Base-by-base conservation (phyloP, 1,139 yeast species). In the Yamadazyma siamensis region DNA sequence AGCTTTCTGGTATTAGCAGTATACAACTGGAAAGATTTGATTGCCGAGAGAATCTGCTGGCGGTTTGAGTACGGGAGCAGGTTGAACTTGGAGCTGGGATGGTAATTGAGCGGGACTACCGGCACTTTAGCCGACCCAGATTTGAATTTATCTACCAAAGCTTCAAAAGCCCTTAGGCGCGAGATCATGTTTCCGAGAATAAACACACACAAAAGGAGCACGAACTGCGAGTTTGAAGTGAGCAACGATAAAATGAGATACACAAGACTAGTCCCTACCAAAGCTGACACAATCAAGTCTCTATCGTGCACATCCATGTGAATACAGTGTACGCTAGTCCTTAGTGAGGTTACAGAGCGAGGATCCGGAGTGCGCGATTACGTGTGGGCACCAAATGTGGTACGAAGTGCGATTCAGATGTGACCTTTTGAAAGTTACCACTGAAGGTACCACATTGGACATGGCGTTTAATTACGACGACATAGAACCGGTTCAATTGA, bases 11-110 rank as follows among this genome's bases (percentile, higher is more conserved):
- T 61, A 28, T 64, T 58, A 2, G 40, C 31, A 3, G 62, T 48
- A 41, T 80, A 80, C 8, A 58, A 51, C 21, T 69, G 62, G n/a
- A 80, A 52, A 6, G 79, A 71, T 18, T 58, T 56, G 12, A 80
- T 50, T 0, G 86, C 74, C n/a, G 68, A 58, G 1, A 78, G 46
- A 13, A 79, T 36, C 31, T 71, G 75, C 9, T 32, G 30, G 20
- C 32, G 21, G 16, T 34, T 28, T 6, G 44, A 27, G 24, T 34
- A 31, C 1, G 34, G 32, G 4, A 36, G 28, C 13, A 11, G 22
- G 9, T 17, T 23, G 29, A 32, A 35, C 22, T 21, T 26, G 24
- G 34, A 15, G 27, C 27, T 24, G 11, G 31, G n/a, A 6, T 13
- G 21, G 9, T 26, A 8, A 22, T 14, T 22, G 18, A 30, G 7